Conservation (phyloP, 306 rosid species). For the Clitoria ternatea region DNA sequence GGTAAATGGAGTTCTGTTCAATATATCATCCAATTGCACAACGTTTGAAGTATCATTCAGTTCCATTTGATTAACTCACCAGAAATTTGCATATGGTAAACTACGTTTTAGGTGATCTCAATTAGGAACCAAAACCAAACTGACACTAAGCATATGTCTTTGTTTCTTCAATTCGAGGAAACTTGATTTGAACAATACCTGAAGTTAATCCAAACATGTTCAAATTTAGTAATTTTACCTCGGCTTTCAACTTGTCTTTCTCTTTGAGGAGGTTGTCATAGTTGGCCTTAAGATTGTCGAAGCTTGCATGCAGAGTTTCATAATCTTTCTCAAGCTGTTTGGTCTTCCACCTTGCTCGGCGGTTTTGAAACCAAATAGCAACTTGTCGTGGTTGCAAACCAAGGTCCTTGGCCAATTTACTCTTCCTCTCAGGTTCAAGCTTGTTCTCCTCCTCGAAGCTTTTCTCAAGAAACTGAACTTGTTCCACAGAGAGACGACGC, state of each 20-base stretch:
- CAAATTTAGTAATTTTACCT: conserved; percentile 34
- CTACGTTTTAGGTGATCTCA: too few species aligned
- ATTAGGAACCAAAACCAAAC: too few species aligned
- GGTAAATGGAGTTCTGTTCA: too few species aligned
- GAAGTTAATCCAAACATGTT: too few species aligned
- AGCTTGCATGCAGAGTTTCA: conserved; percentile 48
- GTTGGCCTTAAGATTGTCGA: conserved; percentile 44
- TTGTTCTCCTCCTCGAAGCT: conserved; percentile 85
- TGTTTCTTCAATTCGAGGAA: too few species aligned
- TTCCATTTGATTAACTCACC: too few species aligned
- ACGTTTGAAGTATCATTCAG: too few species aligned
- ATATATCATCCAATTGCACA: too few species aligned
- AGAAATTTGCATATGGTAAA: too few species aligned
- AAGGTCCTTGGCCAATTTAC: conserved; percentile 65
- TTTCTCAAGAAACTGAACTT: conserved; percentile 81
- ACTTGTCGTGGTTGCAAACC: conserved; percentile 95
- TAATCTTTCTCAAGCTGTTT: conserved; percentile 83
- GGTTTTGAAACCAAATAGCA: conserved; percentile 96
- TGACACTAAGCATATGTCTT: too few species aligned
- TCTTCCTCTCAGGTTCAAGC: conserved; percentile 79
- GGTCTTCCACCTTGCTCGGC: conserved; percentile 81
- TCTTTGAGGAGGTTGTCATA: conserved; percentile 59
- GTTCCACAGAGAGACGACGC: conserved; percentile 56
- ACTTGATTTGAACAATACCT: too few species aligned
- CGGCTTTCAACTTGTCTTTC: conserved; percentile 51